These are phyloP conservation scores for Yueomyces sinensis DNA, from an alignment of 805 yeast genomes.

Conservation along the genomic window DNA sequence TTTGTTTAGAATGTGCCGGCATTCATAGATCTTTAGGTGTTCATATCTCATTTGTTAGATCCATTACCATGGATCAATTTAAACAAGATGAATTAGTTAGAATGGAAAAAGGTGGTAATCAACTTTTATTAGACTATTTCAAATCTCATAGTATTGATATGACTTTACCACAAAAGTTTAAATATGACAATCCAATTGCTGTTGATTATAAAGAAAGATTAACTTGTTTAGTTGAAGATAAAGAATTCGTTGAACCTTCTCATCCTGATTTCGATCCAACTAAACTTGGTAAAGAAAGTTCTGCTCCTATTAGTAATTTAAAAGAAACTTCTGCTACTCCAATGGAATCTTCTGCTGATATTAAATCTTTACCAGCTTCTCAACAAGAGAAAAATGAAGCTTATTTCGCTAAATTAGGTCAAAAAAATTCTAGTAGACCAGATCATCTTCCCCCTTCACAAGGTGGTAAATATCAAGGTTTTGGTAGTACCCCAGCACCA, in stretches of 20 bases:
- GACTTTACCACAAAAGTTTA: conserved; percentile 48
- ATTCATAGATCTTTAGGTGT: conserved; percentile 92
- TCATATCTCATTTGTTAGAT: conserved; percentile 89
- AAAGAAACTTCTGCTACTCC: conserved; percentile 11
- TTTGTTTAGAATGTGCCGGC: conserved; percentile 97
- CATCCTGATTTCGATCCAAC: conserved; percentile 31
- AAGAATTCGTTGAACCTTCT: conserved; percentile 52
- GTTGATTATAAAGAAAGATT: conserved; percentile 82
- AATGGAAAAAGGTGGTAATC: conserved; percentile 94
- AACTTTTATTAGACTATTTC: conserved; percentile 56
- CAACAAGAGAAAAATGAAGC: conserved; percentile 58
- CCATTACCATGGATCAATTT: conserved; percentile 97
- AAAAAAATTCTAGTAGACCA: conserved; percentile 58
- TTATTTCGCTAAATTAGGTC: conserved; percentile 72
- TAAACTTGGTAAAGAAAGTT: conserved; percentile 4
- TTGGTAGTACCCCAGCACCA: conserved; percentile 58
- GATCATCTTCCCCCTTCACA: conserved; percentile 78
- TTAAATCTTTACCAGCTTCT: conserved; percentile 21
- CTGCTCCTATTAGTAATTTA: conserved; percentile 1
- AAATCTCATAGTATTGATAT: conserved; percentile 57
- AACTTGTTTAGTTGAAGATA: conserved; percentile 62
- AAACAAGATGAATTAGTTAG: conserved; percentile 79
- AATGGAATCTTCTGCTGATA: conserved; percentile 30
- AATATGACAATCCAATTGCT: conserved; percentile 86
- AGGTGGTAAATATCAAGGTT: conserved; percentile 88